phyloP scores from a whole-genome alignment of 23 red algal species.

The Gracilaria gracilis region DNA sequence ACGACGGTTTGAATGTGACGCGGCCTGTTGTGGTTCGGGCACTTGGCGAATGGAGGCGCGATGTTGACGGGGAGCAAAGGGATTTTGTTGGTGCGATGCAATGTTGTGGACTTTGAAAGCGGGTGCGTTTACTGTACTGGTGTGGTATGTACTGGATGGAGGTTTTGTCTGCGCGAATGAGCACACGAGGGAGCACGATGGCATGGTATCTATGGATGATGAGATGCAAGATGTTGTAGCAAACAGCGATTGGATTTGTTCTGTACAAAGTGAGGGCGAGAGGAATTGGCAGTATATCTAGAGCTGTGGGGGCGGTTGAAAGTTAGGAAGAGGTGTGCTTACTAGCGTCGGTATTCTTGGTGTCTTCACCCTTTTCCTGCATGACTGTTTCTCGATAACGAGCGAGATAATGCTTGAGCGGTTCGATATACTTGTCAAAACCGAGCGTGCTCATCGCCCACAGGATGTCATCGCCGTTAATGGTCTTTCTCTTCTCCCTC shows the following conservation, averaged over 20 bases:
- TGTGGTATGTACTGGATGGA: conserved; percentile 2
- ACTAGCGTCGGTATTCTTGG: conserved; percentile 50
- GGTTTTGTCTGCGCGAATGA: conserved; percentile 6
- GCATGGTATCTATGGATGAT: too few species aligned
- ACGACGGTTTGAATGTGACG: not conserved
- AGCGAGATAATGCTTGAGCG: conserved; percentile 90
- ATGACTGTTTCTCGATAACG: conserved; percentile 77
- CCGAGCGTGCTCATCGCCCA: conserved; percentile 98
- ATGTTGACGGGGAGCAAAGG: not conserved
- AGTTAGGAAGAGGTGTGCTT: conserved; percentile 15
- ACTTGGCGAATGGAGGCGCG: conserved; percentile 6
- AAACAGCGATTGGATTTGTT: not conserved
- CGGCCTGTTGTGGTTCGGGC: not conserved
- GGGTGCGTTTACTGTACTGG: not conserved
- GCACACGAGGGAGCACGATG: not conserved
- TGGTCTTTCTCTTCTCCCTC: conserved; percentile 97
- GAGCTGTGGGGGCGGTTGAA: not conserved
- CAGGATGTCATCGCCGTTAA: conserved; percentile 97
- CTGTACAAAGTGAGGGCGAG: not conserved
- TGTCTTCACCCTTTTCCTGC: conserved; percentile 79
- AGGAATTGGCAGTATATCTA: too few species aligned
- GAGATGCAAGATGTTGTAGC: too few species aligned
- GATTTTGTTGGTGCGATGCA: not conserved
- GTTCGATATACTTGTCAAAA: conserved; percentile 97
- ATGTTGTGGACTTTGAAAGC: not conserved